Base-by-base conservation (phyloP, 2,329 filamentous ascomycete species). In the Aspergillus phoenicis region DNA sequence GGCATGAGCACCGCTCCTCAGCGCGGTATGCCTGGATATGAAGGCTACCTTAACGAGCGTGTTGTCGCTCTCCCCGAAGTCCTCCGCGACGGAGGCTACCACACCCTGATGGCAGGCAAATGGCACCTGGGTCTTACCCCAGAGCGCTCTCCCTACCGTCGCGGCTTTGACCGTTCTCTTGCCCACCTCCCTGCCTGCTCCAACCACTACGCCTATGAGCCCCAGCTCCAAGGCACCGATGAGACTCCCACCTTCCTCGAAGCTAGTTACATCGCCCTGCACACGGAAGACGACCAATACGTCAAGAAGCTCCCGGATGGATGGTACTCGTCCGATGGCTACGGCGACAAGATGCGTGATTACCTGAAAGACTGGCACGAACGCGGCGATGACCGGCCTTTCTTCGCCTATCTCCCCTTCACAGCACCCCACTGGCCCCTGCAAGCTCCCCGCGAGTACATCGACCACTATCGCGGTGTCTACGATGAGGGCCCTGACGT, bases 361-460 rank as follows among this genome's bases (percentile, higher is more conserved):
- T 85, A 85, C 55, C 73, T 86, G 1, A 73, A 77, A 38, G 81
- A 83, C 52, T 80, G 83, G 74, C 80, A 77, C n/a, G 68, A 75
- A 69, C 62, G 74, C 67, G 61, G 72, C 2, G 68, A 73, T 33
- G 73, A 74, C 24, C 71, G 68, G 15, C 82, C 85, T 0, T 87
- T 88, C 75, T 88, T 87, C 66, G 84, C 76, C 1, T 87, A 87
- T 68, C 76, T 85, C 2, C 84, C 85, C 1, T 88, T 87, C 70
- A 85, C 85, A 0, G 86, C 85, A 0, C 85, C 85, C 1, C 85
- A 88, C 64, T 88, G 86, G 86, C 86, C 86, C 1, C 73, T 88
- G 6, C 86, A 88, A 66, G 84, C 84, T 0, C 84, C 85, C 0
- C 73, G 78, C 54, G 81, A 85, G 61, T 82, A 83, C 57, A 81